Conservation (phyloP, 495 filamentous ascomycete species). For the Hyaloscypha variabilis region DNA sequence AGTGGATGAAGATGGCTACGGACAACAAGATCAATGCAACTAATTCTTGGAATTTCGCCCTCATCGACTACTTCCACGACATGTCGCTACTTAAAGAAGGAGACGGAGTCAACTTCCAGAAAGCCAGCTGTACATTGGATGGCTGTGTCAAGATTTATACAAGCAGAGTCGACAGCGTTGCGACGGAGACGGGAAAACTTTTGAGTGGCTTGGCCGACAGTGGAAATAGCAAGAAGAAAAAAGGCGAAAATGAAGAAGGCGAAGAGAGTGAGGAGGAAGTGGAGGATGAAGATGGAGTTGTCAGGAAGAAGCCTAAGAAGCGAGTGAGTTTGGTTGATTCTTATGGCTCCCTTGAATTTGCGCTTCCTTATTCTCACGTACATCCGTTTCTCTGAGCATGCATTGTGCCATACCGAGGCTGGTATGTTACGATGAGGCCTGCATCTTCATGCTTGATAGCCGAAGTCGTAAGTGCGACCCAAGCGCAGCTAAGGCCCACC, state of each 20-base stretch:
- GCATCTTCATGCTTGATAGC: no score
- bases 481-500: neutral
- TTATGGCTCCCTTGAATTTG: neutral
- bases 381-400: no score
- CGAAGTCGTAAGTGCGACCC: neutral
- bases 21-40: constrained; percentile 99
- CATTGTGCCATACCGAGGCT: no score
- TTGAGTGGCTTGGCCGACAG: constrained; percentile 94
- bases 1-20: constrained; percentile 99
- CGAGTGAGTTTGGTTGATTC: constrained; percentile 44
- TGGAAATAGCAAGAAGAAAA: constrained; percentile 72
- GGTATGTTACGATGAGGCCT: no score
- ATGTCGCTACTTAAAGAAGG: constrained; percentile 97
- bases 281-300: constrained; percentile 74
- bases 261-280: constrained; percentile 78
- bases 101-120: constrained; percentile 97
- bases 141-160: constrained; percentile 99
- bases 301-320: constrained; percentile 72
- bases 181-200: constrained; percentile 94
- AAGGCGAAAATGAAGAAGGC: constrained; percentile 64
- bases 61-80: constrained; percentile 99
- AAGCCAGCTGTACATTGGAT: constrained; percentile 96
- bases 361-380: neutral
- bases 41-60: constrained; percentile 98
- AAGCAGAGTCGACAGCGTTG: constrained; percentile 96